Base-by-base conservation (phyloP, 2,329 filamentous ascomycete genomes). In the Claviceps purpurea region DNA sequence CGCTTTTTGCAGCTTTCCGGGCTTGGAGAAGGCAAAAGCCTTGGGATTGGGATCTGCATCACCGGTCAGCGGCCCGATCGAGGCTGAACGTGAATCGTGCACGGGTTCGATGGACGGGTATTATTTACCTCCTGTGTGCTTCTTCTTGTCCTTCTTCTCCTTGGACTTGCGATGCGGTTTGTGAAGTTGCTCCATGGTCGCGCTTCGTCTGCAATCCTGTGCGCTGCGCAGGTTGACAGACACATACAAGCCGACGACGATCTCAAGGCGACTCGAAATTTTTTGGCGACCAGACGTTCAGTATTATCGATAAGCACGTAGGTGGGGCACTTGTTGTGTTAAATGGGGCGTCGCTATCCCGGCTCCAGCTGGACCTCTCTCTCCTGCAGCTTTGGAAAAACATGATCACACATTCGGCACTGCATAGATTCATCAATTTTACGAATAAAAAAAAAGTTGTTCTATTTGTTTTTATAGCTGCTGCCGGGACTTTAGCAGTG, bases 61-160 rank as follows among this genome's bases (percentile, higher is more conserved):
- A 48, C 7, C 16, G 65, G 22, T 47, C 26, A 46, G 16, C 14
- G 24, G 30, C 30, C 30, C 30, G 26, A 30, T 30, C 26, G 30
- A 34, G 10, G 10, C 30, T 34, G 30, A 34, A 34, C 4, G 10
- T 4, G 10, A 34, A 11, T 34, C 4, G 30, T 34, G 22, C 22
- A 22, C 22, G 10, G 4, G 10, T 8, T 34, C 30, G 30, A 34
- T 11, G 11, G 30, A 34, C 30, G 10, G 30, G 4, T 4, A 34
- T 11, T 6, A 8, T 68, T 54, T 62, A 79, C 79, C 81, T 65
- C 81, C 82, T 44, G 82, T 68, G 47, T 72, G 70, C 58, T 65
- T 56, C 75, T 94, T 94, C 76, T 94, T 95, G 70, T 93, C 87
- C 70, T 95, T 96, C 76, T 94, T 95, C 71, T 93, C 87, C 70